Conservation (phyloP, 352 stramenopile genomes). For the Blastocystis sp. region DNA sequence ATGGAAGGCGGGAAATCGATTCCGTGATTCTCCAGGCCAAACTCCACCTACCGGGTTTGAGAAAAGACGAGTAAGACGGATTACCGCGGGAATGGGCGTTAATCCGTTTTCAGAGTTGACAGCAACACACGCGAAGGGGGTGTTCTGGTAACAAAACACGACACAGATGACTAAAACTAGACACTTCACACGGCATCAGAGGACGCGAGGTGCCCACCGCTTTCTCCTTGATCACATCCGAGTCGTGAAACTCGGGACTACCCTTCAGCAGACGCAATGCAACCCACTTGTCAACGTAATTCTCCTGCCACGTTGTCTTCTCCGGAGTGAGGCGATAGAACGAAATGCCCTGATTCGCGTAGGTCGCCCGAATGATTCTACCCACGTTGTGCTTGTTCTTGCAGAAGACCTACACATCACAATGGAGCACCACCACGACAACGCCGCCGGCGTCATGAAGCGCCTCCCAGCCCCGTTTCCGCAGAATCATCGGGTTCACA, state of each 20-base stretch:
- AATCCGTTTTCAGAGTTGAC: no score
- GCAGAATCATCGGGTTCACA: slow-evolving; percentile 28
- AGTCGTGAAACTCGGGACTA: slow-evolving; percentile 28
- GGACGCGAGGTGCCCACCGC: slow-evolving; percentile 23
- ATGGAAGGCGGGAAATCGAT: no score
- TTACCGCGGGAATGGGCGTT: no score
- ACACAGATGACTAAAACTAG: neutral
- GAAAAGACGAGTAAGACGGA: no score
- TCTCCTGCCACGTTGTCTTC: slow-evolving; percentile 68
- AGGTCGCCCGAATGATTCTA: slow-evolving; percentile 24
- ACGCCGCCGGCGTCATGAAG: slow-evolving; percentile 30
- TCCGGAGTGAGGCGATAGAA: slow-evolving; percentile 42
- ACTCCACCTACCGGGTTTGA: no score
- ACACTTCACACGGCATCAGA: slow-evolving; percentile 52
- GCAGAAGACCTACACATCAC: slow-evolving; percentile 25
- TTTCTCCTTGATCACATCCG: slow-evolving; percentile 43
- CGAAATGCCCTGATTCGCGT: slow-evolving; percentile 63
- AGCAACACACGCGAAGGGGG: no score
- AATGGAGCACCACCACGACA: neutral
- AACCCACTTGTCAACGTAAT: slow-evolving; percentile 54
- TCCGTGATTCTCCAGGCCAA: no score
- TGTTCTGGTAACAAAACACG: neutral
- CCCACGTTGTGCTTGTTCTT: slow-evolving; percentile 70
- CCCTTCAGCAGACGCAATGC: neutral
- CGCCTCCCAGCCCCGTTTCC: slow-evolving; percentile 25